phyloP scores from a whole-genome alignment of 2,329 filamentous ascomycete genomes.

The Fusarium virguliforme region DNA sequence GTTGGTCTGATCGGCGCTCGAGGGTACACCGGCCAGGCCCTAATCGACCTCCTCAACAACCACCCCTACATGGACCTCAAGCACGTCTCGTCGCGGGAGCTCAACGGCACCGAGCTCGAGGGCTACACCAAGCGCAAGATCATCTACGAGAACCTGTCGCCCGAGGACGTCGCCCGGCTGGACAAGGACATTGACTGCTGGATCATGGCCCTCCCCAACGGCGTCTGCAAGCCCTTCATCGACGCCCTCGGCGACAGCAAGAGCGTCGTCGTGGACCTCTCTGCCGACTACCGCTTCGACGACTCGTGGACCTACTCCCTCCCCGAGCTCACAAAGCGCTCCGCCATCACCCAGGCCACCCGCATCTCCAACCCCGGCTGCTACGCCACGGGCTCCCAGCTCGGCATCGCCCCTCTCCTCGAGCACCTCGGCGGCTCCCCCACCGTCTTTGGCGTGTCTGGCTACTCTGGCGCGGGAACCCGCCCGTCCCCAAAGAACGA shows the following conservation, averaged over 20 bases:
- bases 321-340: slow-evolving; percentile 85
- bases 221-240: slow-evolving; percentile 93
- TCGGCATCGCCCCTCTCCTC: slow-evolving; percentile 88
- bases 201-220: slow-evolving; percentile 98
- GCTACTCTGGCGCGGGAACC: slow-evolving; percentile 82
- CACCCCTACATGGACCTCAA: slow-evolving; percentile 92
- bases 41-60: slow-evolving; percentile 88
- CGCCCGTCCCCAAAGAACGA: slow-evolving; percentile 97
- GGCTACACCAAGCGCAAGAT: slow-evolving; percentile 94
- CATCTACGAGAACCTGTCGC: slow-evolving; percentile 89
- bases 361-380: slow-evolving; percentile 62
- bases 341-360: slow-evolving; percentile 82
- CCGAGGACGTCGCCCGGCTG: slow-evolving; percentile 90
- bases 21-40: slow-evolving; percentile 93
- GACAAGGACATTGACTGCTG: slow-evolving; percentile 95
- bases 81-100: slow-evolving; percentile 93
- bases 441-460: slow-evolving; percentile 90
- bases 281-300: slow-evolving; percentile 92
- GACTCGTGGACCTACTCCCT: slow-evolving; percentile 84
- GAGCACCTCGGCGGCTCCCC: slow-evolving; percentile 83
- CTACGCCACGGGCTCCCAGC: slow-evolving; percentile 93
- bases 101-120: slow-evolving; percentile 87
- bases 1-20: slow-evolving; percentile 92
- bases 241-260: slow-evolving; percentile 79
- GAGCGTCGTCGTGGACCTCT: slow-evolving; percentile 91